phyloP scores from a whole-genome alignment of 306 rosid species.

The Cicer cuneatum region DNA sequence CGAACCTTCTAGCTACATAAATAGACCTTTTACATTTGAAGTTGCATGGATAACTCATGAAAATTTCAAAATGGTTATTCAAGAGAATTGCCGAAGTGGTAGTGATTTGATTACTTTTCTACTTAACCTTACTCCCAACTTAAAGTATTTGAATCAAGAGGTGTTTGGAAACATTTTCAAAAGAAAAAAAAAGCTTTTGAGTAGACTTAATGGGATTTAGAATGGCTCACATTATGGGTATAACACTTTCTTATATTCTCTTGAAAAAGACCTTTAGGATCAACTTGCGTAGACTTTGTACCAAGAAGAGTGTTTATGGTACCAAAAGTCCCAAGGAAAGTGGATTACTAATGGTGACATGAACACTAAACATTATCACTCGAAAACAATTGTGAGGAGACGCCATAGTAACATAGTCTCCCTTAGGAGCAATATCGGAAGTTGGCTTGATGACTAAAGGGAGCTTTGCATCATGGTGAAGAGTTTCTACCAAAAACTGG shows the following conservation, averaged over 20 bases:
- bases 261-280: no score
- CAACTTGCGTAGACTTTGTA: no score
- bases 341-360: background rate
- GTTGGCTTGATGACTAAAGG: background rate
- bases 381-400: background rate
- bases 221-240: background rate
- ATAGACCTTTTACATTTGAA: background rate
- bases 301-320: no score
- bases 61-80: no score
- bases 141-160: background rate
- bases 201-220: background rate
- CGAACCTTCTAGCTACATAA: no score
- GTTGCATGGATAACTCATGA: background rate
- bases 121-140: background rate
- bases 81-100: background rate
- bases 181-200: background rate
- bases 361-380: background rate
- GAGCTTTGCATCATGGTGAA: background rate
- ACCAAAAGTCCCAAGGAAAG: no score
- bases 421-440: background rate
- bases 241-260: no score
- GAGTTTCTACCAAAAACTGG: background rate
- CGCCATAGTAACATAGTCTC: background rate
- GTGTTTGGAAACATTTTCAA: background rate
- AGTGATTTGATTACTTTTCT: no score